Conservation (phyloP, 345 rosid species). For the Luvunga scandens region DNA sequence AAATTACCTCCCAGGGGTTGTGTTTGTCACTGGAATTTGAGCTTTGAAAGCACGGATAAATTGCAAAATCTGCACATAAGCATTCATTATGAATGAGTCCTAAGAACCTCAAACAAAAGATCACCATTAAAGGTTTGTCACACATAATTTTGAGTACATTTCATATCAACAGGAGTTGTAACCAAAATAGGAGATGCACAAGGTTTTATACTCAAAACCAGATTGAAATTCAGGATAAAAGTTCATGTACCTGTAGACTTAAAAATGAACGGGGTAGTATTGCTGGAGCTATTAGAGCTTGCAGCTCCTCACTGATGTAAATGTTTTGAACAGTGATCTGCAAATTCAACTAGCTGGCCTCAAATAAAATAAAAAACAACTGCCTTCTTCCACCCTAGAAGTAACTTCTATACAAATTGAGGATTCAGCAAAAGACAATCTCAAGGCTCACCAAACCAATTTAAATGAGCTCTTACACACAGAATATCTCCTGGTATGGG, state of each 20-base stretch:
- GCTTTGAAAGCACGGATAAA: conserved; percentile 72
- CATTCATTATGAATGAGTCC: neutral
- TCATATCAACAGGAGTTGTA: neutral
- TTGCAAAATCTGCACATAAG: conserved; percentile 66
- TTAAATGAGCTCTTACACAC: too few species aligned
- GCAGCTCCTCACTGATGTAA: conserved; percentile 71
- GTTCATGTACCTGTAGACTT: conserved; percentile 61
- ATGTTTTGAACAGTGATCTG: conserved; percentile 79
- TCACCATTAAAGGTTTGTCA: neutral
- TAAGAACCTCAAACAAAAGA: conserved; percentile 4
- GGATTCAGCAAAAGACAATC: neutral
- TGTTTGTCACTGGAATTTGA: conserved; percentile 61
- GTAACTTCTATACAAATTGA: neutral
- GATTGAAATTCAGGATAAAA: neutral
- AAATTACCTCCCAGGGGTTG: conserved; percentile 57
- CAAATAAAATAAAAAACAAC: neutral
- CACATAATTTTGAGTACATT: too few species aligned
- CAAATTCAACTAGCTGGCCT: conserved; percentile 20
- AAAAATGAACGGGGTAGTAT: conserved; percentile 72
- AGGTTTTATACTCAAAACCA: neutral
- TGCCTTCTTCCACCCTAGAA: neutral
- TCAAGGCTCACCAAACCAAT: neutral
- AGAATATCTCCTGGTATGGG: too few species aligned
- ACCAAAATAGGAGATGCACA: neutral
- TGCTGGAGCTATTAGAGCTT: conserved; percentile 86